Conservation (phyloP, 2,329 filamentous ascomycete genomes). For the Ophiostoma tasmaniense region DNA sequence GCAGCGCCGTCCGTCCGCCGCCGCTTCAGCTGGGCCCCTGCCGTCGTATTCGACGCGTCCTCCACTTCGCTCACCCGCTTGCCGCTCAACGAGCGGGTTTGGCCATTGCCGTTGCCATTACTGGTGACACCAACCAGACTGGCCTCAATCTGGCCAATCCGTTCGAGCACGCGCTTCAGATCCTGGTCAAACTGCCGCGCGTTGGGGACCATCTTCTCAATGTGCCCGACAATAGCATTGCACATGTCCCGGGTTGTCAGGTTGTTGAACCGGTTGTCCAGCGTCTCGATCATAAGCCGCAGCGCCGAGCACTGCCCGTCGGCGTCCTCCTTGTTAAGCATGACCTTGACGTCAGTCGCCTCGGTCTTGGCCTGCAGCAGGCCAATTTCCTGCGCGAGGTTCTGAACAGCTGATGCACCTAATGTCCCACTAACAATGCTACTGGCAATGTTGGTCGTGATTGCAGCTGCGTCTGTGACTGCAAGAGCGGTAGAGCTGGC, state of each 20-base stretch:
- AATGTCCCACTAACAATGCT: not conserved
- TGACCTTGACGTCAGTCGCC: not conserved
- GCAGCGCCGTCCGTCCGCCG: not conserved
- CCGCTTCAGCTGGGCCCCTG: not conserved
- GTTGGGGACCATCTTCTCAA: conserved; percentile 28
- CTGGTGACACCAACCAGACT: not conserved
- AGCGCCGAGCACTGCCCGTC: conserved; percentile 27
- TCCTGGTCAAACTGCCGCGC: conserved; percentile 19
- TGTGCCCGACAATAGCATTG: conserved; percentile 32
- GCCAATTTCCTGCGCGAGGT: not conserved
- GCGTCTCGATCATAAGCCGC: conserved; percentile 29
- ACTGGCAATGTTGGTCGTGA: not conserved
- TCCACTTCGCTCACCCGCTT: not conserved
- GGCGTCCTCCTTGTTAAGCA: conserved; percentile 1
- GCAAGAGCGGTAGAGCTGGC: not conserved
- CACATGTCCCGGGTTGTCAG: conserved; percentile 37
- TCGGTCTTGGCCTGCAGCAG: not conserved
- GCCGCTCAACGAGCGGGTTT: not conserved
- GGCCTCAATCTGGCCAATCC: not conserved
- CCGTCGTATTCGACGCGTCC: not conserved
- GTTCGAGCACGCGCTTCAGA: not conserved
- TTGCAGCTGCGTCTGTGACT: not conserved
- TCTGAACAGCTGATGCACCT: not conserved
- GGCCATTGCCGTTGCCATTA: not conserved
- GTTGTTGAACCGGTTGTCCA: conserved; percentile 43